Conservation (phyloP, 116 monocot genomes). For the Papilionanthe hybrid region DNA sequence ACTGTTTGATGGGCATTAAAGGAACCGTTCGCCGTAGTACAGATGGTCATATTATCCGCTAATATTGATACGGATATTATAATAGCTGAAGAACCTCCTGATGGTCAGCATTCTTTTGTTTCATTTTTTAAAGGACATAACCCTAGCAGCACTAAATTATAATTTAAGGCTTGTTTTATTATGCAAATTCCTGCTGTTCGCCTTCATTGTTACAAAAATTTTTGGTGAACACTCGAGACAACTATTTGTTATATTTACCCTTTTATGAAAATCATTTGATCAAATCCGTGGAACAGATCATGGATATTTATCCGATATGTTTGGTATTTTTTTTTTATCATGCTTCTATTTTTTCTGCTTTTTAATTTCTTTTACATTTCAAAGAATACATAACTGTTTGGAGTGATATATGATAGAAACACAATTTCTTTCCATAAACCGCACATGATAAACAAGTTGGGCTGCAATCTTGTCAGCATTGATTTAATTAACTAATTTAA, state of each 20-base stretch:
- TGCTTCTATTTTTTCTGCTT: not conserved
- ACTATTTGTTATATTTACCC: not conserved
- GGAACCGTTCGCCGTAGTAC: slow-evolving; percentile 81
- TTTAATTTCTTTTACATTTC: not conserved
- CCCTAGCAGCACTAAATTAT: too few species aligned
- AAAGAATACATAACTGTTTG: not conserved
- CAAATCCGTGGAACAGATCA: not conserved
- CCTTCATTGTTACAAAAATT: not conserved
- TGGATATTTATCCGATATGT: not conserved
- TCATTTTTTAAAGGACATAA: too few species aligned
- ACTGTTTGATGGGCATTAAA: not conserved
- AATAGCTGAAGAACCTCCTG: too few species aligned
- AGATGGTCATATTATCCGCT: slow-evolving; percentile 61
- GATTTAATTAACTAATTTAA: too few species aligned
- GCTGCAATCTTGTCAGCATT: too few species aligned
- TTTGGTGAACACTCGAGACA: not conserved
- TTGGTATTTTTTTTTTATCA: not conserved
- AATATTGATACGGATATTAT: too few species aligned
- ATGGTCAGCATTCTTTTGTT: too few species aligned
- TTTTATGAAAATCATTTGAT: slow-evolving; percentile 6
- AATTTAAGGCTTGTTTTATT: too few species aligned
- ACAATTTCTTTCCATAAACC: too few species aligned
- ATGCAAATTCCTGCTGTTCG: too few species aligned
- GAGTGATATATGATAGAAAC: not conserved
- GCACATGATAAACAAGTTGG: too few species aligned